Base-by-base conservation (phyloP, 495 filamentous ascomycete genomes). In the Penicillium chermesinum region DNA sequence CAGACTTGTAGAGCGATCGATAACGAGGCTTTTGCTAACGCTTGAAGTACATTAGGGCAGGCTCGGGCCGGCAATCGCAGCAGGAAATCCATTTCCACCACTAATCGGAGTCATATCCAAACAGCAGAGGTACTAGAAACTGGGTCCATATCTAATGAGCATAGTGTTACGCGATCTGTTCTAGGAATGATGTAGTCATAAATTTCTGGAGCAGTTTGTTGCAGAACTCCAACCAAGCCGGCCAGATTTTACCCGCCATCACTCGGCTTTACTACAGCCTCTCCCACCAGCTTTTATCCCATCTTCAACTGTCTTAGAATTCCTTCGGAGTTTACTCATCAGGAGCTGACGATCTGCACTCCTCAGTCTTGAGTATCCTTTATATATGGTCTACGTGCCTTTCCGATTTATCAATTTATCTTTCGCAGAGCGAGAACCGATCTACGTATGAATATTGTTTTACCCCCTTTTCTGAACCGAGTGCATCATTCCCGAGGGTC, bases 241-340 rank as follows among this genome's bases (percentile, higher is more conserved):
- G 53, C 17, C 9, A 45, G 13, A 40, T 19, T 48, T 56, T 56
- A 56, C 8, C 53, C 53, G 53, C 12, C n/a, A n/a, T n/a, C n/a
- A n/a, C n/a, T n/a, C n/a, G n/a, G n/a, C n/a, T n/a, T n/a, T n/a
- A 14, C 18, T 7, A 9, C 16, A 2, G 30, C 15, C n/a, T 12
- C 19, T 12, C 38, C n/a, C n/a, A n/a, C 18, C 38, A 20, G n/a
- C 36, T 39, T 30, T 25, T 6, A n/a, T n/a, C 36, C 15, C 38
- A 32, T 19, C 34, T 42, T 5, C 18, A 52, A 32, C 16, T 16
- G 35, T n/a, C 37, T 16, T 44, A 15, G 33, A 30, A 50, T 34
- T 27, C 18, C 40, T 32, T n/a, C n/a, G n/a, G n/a, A n/a, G 30
- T 30, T 30, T 30, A 4, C 10, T 30, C 25, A 30, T 10, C 25